A percentile compares a stretch with the other conserved stretches of the same genome.
phyloP scores from a whole-genome alignment of 2,329 filamentous ascomycete genomes.

The Phoma herbarum region DNA sequence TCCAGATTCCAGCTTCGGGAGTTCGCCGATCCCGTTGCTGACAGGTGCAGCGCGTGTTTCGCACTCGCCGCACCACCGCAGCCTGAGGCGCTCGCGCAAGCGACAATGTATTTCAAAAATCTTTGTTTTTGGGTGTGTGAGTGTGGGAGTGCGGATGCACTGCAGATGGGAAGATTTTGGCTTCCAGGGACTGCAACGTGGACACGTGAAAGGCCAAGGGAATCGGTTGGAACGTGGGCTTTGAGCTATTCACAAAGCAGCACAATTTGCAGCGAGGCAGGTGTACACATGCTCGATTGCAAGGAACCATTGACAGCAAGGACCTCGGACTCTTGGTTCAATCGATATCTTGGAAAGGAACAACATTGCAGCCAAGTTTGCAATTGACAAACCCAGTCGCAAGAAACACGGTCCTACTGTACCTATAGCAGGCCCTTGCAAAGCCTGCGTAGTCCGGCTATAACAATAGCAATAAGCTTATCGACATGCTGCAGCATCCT shows the following conservation, averaged over 20 bases:
- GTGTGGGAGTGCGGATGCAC: constrained; percentile 9
- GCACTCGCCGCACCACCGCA: constrained; percentile 12
- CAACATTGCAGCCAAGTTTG: not conserved
- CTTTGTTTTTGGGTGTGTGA: no score
- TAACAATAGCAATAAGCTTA: constrained; percentile 6
- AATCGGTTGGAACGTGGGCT: no score
- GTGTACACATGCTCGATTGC: not conserved
- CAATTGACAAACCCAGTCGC: not conserved
- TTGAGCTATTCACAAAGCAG: no score
- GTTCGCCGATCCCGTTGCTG: constrained; percentile 14
- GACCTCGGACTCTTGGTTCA: not conserved
- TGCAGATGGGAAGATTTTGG: no score
- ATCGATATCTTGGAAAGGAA: not conserved
- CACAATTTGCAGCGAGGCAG: no score
- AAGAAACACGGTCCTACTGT: not conserved
- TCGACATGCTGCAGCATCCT: constrained; percentile 13
- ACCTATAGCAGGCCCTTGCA: constrained; percentile 4
- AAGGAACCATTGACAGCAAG: not conserved
- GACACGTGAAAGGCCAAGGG: no score
- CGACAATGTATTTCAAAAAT: no score
- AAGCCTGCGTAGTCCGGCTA: constrained; percentile 1
- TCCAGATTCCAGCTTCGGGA: not conserved
- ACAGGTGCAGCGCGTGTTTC: constrained; percentile 9
- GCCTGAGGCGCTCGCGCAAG: constrained; percentile 13
- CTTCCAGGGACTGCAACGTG: no score